Evolutionary conservation across 2,329 filamentous ascomycete species (phyloP).

Genomic region (Penicillium frequentans): DNA sequence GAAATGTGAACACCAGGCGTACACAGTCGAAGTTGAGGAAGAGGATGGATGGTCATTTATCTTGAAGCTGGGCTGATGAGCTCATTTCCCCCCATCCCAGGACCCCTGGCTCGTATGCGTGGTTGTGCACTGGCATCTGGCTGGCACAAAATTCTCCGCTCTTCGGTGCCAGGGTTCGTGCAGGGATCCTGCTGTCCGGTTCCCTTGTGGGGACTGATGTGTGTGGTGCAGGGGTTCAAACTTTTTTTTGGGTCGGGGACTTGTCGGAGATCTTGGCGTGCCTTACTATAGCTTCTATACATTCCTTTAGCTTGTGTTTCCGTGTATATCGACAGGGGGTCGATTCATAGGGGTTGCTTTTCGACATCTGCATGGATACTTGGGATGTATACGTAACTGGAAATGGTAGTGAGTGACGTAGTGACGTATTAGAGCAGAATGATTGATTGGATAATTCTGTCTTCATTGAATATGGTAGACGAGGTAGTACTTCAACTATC

Average conservation of each 20-base stretch:
- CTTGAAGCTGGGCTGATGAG: not conserved
- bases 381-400: too few species aligned
- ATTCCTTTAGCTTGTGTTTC: not conserved
- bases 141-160: constrained; percentile 7
- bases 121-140: not conserved
- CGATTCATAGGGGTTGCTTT: too few species aligned
- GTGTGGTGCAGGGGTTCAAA: not conserved
- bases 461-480: too few species aligned
- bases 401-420: too few species aligned
- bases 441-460: too few species aligned
- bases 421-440: too few species aligned
- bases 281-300: not conserved
- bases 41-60: not conserved
- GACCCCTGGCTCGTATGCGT: not conserved
- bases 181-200: not conserved
- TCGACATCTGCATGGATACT: too few species aligned
- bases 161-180: not conserved
- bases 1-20: not conserved
- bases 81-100: not conserved
- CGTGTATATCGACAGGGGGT: too few species aligned
- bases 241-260: not conserved
- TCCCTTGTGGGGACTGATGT: not conserved
- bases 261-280: not conserved
- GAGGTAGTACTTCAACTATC: too few species aligned
- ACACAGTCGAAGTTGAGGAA: not conserved